Conservation (phyloP, 257 asterid species). For the Solanum infundibuliforme region DNA sequence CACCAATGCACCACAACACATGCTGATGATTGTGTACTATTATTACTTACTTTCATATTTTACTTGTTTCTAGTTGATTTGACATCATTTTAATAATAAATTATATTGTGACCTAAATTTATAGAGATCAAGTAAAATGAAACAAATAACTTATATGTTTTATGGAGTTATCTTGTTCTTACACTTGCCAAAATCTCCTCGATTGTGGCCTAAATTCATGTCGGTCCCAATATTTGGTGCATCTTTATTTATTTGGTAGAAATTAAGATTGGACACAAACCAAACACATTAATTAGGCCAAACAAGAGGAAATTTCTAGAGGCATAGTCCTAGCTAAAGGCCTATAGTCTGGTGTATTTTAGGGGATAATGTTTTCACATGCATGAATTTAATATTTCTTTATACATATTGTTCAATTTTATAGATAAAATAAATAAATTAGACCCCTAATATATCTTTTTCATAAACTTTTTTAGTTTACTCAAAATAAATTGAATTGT, state of each 20-base stretch:
- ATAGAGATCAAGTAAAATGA: no score
- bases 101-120: no score
- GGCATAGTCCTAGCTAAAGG: not conserved
- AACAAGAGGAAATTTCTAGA: not conserved
- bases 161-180: not conserved
- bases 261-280: not conserved
- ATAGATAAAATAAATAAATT: not conserved
- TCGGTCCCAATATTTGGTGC: not conserved
- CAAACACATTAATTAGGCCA: not conserved
- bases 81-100: no score
- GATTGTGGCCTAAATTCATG: not conserved
- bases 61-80: no score
- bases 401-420: not conserved
- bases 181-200: not conserved
- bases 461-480: not conserved
- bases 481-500: no score
- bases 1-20: no score
- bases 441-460: not conserved
- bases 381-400: not conserved
- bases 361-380: no score
- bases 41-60: no score
- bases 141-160: no score
- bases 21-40: no score
- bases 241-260: not conserved
- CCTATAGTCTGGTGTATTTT: not conserved